Percentiles rank a stretch among this genome's conserved stretches.
These are phyloP conservation scores for Dendrocalamus latiflorus DNA, from an alignment of 202 grass and related monocot species.

Conservation along the genomic window DNA sequence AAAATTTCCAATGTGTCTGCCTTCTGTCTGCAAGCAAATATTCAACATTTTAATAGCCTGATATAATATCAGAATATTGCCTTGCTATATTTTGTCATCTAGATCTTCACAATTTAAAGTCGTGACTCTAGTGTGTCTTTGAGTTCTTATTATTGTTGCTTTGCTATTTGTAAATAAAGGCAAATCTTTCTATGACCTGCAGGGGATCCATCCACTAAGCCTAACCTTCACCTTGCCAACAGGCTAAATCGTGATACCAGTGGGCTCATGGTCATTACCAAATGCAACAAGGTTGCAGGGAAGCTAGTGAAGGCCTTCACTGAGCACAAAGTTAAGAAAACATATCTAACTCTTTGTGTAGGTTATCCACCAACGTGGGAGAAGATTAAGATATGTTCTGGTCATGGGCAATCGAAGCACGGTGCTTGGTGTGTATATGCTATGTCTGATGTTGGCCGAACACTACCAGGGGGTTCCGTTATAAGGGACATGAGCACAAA, in stretches of 20 bases:
- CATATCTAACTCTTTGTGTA: no score
- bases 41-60: background rate
- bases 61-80: background rate
- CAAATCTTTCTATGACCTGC: no score
- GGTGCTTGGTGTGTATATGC: conserved; percentile 83
- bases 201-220: no score
- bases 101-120: background rate
- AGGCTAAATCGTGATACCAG: no score
- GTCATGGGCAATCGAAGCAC: conserved; percentile 80
- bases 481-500: conserved; percentile 73
- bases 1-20: background rate
- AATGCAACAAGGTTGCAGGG: no score
- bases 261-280: no score
- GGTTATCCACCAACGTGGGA: no score
- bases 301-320: no score
- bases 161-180: background rate
- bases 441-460: conserved; percentile 44
- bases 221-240: no score
- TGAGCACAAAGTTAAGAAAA: no score
- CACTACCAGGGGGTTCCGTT: conserved; percentile 61
- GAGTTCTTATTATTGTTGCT: background rate
- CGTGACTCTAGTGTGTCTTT: background rate
- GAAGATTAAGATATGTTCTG: conserved; percentile 66
- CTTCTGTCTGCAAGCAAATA: background rate
- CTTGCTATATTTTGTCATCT: background rate